These are phyloP conservation scores for Penicillium sp. DNA, from an alignment of 2,329 filamentous ascomycete species.

Conservation along the genomic window DNA sequence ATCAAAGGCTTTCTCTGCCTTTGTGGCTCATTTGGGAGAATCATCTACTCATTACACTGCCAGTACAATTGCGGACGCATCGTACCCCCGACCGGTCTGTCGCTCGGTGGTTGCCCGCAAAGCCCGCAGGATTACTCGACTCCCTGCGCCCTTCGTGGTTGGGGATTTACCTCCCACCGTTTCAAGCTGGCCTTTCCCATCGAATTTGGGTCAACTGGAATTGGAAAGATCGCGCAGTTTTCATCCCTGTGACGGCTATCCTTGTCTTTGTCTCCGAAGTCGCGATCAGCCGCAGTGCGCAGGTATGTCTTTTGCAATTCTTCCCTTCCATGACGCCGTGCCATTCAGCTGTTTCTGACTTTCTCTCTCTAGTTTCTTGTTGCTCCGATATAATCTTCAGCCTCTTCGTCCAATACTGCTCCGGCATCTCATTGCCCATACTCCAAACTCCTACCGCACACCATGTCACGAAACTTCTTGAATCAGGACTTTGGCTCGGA, in stretches of 20 bases:
- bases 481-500: conserved; percentile 55
- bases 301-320: conserved; percentile 10
- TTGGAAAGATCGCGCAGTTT: neutral
- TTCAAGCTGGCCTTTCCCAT: neutral
- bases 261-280: conserved; percentile 3
- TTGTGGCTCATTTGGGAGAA: conserved; percentile 1
- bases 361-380: conserved; percentile 1
- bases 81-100: conserved; percentile 3
- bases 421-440: too few relatives aligned
- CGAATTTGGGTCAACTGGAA: neutral
- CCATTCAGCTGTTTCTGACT: neutral
- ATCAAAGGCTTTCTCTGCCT: neutral
- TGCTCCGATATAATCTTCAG: neutral
- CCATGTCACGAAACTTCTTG: conserved; percentile 41
- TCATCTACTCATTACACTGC: neutral
- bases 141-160: neutral
- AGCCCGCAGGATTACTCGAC: conserved; percentile 7
- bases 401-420: too few relatives aligned
- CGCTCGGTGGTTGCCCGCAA: conserved; percentile 11
- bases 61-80: conserved; percentile 1
- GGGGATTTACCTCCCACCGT: neutral
- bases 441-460: conserved; percentile 29
- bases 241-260: neutral
- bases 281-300: conserved; percentile 4
- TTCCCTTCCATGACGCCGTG: neutral